Evolutionary conservation across 2,329 filamentous ascomycete species (phyloP), one percentile per base, ranked within the genome.

Genomic region (Clonostachys sp.): DNA sequence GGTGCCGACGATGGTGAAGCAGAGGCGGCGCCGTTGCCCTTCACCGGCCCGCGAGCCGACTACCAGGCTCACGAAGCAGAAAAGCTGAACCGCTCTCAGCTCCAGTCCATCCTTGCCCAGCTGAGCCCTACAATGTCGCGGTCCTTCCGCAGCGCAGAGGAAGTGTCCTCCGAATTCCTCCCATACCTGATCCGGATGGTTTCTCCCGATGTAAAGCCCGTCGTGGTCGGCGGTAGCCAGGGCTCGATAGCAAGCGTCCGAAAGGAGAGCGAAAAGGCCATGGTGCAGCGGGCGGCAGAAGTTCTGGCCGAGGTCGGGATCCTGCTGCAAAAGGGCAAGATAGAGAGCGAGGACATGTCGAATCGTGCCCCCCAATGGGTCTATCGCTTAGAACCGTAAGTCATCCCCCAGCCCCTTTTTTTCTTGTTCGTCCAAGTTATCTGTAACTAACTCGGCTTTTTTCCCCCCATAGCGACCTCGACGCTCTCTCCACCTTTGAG

Each of bases 321-420:
- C 14, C 77, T 80, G 3, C 86, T 97, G 62, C 87, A 95, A 54
- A 86, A 84, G 59, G 86, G 87, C 12, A 84, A 85, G 57, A 80
- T 97, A 41, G 91, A 95, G 59, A 76, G 75, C 12, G 86, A 88
- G 35, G 77, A 78, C 8, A 64, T 75, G 6, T 72, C 70, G 17
- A 74, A 75, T 48, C 78, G 81, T 34, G 84, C 80, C n/a, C 70
- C 76, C 16, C 77, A 83, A 55, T 97, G 84, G 78, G 85, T 95
- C 9, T 97, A 95, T 66, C 83, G 94, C 46, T 91, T 99, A 89
- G 92, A 97, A 60, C 94, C 94, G 78, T 91, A 72, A 77, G 86
- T 84, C 17, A 39, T 8, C 34, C 34, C 38, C 45, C 34, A 24
- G 34, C n/a, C 34, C 43, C 36, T 39, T n/a, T n/a, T 39, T 39